These are phyloP conservation scores for Geranium brycei DNA, from an alignment of 345 rosid genomes.

Conservation along the genomic window DNA sequence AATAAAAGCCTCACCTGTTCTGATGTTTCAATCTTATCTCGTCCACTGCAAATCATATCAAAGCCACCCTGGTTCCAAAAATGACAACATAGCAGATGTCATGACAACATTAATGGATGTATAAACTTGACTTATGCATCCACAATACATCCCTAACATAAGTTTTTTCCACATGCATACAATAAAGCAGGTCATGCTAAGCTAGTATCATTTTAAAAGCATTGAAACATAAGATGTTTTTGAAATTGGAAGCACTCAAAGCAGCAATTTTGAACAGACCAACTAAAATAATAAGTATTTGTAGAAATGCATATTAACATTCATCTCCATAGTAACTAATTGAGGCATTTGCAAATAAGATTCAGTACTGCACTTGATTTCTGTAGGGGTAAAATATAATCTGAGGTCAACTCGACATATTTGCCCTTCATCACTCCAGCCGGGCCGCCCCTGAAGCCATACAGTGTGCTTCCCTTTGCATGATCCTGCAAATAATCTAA, in stretches of 20 bases:
- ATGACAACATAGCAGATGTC: not conserved
- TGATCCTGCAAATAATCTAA: constrained; percentile 77
- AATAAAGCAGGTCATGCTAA: too few relatives aligned
- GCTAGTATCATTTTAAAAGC: too few relatives aligned
- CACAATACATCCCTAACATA: too few relatives aligned
- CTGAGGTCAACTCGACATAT: constrained; percentile 55
- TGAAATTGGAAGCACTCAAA: too few relatives aligned
- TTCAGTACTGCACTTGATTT: constrained; percentile 48
- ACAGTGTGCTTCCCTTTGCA: constrained; percentile 59
- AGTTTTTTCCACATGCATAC: too few relatives aligned
- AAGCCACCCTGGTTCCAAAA: constrained; percentile 65
- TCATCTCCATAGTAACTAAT: too few relatives aligned
- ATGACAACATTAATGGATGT: not conserved
- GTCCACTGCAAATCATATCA: constrained; percentile 98
- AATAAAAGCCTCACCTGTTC: constrained; percentile 49
- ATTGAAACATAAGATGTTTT: too few relatives aligned
- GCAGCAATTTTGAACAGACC: too few relatives aligned
- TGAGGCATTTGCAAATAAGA: not conserved
- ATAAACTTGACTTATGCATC: not conserved
- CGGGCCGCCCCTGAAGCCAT: constrained; percentile 93
- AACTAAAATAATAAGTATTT: too few relatives aligned
- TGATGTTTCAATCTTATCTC: constrained; percentile 99
- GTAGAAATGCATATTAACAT: too few relatives aligned
- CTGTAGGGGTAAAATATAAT: constrained; percentile 70
- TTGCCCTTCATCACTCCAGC: constrained; percentile 96